phyloP scores from a whole-genome alignment of 2,329 filamentous ascomycete genomes.

The Lachnellula suecica region DNA sequence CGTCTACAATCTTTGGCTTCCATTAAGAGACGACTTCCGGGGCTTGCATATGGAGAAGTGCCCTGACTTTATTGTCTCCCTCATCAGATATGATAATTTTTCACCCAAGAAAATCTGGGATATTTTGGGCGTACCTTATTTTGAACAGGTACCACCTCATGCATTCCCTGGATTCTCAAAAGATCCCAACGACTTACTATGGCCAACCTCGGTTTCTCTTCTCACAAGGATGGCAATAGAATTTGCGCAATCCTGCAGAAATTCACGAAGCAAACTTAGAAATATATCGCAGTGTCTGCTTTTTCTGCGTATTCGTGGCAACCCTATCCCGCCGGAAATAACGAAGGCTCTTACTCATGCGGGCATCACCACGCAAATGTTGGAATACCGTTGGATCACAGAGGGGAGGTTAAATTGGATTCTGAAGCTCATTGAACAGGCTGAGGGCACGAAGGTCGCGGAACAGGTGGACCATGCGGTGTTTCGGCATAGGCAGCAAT shows the following conservation, averaged over 20 bases:
- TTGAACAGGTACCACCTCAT: background rate
- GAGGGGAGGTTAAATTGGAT: slow-evolving; percentile 23
- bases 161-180: background rate
- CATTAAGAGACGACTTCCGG: slow-evolving; percentile 1
- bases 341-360: slow-evolving; percentile 22
- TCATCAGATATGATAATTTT: slow-evolving; percentile 18
- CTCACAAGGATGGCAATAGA: slow-evolving; percentile 25
- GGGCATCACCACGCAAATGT: slow-evolving; percentile 23
- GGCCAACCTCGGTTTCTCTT: slow-evolving; percentile 17
- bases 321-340: slow-evolving; percentile 17
- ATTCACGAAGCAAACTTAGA: slow-evolving; percentile 18
- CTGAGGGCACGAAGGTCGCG: slow-evolving; percentile 28
- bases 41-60: slow-evolving; percentile 12
- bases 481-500: slow-evolving; percentile 13
- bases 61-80: slow-evolving; percentile 19
- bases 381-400: slow-evolving; percentile 15
- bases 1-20: slow-evolving; percentile 11
- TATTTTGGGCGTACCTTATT: slow-evolving; percentile 19
- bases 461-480: slow-evolving; percentile 18
- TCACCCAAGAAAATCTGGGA: slow-evolving; percentile 19
- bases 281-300: slow-evolving; percentile 27
- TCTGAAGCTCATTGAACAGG: slow-evolving; percentile 18
- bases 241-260: slow-evolving; percentile 22
- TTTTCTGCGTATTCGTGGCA: slow-evolving; percentile 23
- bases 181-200: slow-evolving; percentile 3